Conservation (phyloP, 495 filamentous ascomycete species). For the Daldinia concentrica region DNA sequence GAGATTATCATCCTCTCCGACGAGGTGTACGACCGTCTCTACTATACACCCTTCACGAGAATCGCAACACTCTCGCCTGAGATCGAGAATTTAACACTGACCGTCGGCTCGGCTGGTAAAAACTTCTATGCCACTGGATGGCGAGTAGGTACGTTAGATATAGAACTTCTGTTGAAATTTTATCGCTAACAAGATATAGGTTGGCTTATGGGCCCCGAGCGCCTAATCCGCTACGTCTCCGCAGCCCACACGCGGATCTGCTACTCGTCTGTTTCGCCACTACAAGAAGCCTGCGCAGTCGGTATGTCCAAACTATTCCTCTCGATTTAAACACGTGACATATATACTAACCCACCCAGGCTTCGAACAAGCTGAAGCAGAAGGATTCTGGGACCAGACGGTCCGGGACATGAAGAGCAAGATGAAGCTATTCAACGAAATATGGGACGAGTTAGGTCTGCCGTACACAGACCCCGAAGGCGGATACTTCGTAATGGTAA, state of each 20-base stretch:
- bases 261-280: slow-evolving; percentile 89
- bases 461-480: slow-evolving; percentile 94
- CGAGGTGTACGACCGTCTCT: slow-evolving; percentile 95
- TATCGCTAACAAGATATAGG: slow-evolving; percentile 42
- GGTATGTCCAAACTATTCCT: slow-evolving; percentile 48
- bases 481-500: slow-evolving; percentile 95
- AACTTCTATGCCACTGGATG: slow-evolving; percentile 98
- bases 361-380: slow-evolving; percentile 85
- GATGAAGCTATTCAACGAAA: slow-evolving; percentile 82
- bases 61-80: slow-evolving; percentile 89
- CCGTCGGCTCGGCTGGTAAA: slow-evolving; percentile 94
- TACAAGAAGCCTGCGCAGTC: slow-evolving; percentile 96
- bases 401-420: slow-evolving; percentile 89
- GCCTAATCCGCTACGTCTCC: slow-evolving; percentile 90
- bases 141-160: slow-evolving; percentile 72
- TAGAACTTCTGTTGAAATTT: background rate
- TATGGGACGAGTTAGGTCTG: slow-evolving; percentile 89
- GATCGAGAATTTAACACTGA: slow-evolving; percentile 85
- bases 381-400: slow-evolving; percentile 89
- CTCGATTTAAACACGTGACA: background rate
- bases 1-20: slow-evolving; percentile 96
- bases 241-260: slow-evolving; percentile 96
- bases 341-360: slow-evolving; percentile 46
- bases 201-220: slow-evolving; percentile 88
- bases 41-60: slow-evolving; percentile 92